Conservation (phyloP, 331 rosid species). For the Telfairia occidentalis region DNA sequence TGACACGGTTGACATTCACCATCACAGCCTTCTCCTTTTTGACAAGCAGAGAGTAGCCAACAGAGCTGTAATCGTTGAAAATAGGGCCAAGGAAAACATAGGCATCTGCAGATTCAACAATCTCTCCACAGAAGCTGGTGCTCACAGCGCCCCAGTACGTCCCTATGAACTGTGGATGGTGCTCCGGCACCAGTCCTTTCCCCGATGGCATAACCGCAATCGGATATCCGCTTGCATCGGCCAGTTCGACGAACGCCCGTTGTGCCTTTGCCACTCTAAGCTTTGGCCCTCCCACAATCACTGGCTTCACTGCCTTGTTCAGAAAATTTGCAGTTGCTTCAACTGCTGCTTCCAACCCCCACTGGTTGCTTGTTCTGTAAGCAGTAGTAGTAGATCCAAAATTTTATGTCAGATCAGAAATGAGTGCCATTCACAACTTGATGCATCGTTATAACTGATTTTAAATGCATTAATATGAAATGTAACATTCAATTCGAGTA, state of each 20-base stretch:
- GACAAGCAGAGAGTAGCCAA: conserved; percentile 72
- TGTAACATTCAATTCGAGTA: background rate
- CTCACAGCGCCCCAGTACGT: conserved; percentile 92
- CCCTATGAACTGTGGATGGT: conserved; percentile 80
- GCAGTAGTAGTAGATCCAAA: background rate
- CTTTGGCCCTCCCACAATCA: conserved; percentile 72
- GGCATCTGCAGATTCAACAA: conserved; percentile 85
- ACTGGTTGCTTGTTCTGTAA: conserved; percentile 46
- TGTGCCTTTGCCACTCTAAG: conserved; percentile 59
- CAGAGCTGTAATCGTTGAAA: conserved; percentile 86
- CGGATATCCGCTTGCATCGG: conserved; percentile 71
- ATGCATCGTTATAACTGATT: background rate
- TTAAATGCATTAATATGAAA: background rate
- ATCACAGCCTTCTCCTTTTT: conserved; percentile 60
- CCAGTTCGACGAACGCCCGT: conserved; percentile 55
- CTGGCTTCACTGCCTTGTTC: conserved; percentile 79
- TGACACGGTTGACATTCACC: conserved; percentile 66
- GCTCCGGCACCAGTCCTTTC: conserved; percentile 74
- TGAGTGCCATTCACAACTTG: background rate
- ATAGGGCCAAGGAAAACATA: conserved; percentile 73
- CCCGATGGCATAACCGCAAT: conserved; percentile 74
- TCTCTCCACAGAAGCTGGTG: conserved; percentile 66
- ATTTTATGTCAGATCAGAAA: background rate
- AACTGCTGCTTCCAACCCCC: conserved; percentile 80
- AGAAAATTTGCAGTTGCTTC: conserved; percentile 72